Evolutionary conservation across 1,284 basidiomycete genomes (phyloP), one percentile per base, ranked within the genome.

Genomic region (Fomitiporia mediterranea): DNA sequence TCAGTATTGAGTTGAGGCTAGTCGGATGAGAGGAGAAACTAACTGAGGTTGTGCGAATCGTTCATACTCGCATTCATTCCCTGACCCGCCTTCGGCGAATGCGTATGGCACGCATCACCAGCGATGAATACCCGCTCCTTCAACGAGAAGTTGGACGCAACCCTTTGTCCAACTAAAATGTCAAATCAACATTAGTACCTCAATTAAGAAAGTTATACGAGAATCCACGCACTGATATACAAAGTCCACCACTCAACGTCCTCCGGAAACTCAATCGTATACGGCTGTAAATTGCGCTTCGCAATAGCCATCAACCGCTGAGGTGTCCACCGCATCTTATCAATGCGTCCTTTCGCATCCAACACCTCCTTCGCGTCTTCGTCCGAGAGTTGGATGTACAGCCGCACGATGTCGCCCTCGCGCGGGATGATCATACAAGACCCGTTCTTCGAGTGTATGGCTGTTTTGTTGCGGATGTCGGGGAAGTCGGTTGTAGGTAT

Each of bases 41-140:
- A 40, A 82, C 84, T 76, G 15, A 91, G 76, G 64, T 91, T 91
- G 62, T 89, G 89, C 8, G 84, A 81, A 65, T 93, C 90, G 59
- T 86, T 88, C 87, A 92, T 91, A 63, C 86, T 87, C 1, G 84
- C 84, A 60, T 89, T 89, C 86, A 88, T 88, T 3, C 85, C 85
- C 65, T 85, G 77, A 76, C 86, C 81, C 73, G 81, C 70, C 73
- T 84, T 93, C 0, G 90, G 90, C 0, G 88, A 91, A 69, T 93
- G 91, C 0, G 91, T 93, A 65, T 93, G 91, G 63, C 84, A 90
- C 1, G 85, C 86, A 69, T 90, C 87, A 1, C 89, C 89, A 1
- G 84, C 87, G 60, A 92, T 91, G 68, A 92, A 92, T 2, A 91
- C 77, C 0, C 90, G 80, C 15, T 91, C 81, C 23, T 81, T 68